Evolutionary conservation across 805 yeast species (phyloP).

Genomic region (Hanseniaspora thailandica): DNA sequence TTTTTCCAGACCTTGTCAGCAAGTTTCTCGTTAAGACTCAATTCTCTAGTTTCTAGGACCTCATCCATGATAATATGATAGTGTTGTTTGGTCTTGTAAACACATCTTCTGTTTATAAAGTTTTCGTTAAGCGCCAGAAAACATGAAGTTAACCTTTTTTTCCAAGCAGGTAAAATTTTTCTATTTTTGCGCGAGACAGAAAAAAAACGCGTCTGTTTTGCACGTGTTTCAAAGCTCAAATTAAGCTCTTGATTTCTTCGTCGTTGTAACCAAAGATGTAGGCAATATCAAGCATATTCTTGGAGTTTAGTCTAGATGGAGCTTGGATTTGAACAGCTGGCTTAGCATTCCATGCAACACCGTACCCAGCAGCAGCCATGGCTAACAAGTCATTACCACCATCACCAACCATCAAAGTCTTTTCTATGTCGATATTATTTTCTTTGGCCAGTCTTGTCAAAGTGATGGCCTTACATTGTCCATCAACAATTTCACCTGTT

Average conservation of each 20-base stretch:
- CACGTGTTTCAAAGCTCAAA: neutral
- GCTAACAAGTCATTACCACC: constrained; percentile 92
- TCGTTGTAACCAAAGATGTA: constrained; percentile 54
- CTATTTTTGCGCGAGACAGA: neutral
- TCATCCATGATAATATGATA: neutral
- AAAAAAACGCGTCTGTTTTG: neutral
- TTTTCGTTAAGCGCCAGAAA: no score
- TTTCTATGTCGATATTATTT: constrained; percentile 36
- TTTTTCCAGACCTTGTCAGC: constrained; percentile 79
- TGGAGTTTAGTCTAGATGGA: constrained; percentile 67
- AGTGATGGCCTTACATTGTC: constrained; percentile 65
- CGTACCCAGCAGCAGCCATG: constrained; percentile 87
- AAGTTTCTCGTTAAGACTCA: constrained; percentile 47
- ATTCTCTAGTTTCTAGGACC: constrained; percentile 45
- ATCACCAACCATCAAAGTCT: constrained; percentile 81
- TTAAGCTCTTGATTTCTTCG: neutral
- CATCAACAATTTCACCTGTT: constrained; percentile 74
- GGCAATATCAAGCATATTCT: constrained; percentile 60
- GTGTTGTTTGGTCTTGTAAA: neutral
- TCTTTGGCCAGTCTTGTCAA: constrained; percentile 45
- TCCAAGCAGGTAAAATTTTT: no score
- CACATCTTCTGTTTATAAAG: no score
- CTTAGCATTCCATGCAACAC: constrained; percentile 95
- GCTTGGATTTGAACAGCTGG: constrained; percentile 80
- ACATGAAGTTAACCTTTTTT: no score